These are phyloP conservation scores for Fusarium metavorans DNA, from an alignment of 2,329 filamentous ascomycete species.

Conservation along the genomic window DNA sequence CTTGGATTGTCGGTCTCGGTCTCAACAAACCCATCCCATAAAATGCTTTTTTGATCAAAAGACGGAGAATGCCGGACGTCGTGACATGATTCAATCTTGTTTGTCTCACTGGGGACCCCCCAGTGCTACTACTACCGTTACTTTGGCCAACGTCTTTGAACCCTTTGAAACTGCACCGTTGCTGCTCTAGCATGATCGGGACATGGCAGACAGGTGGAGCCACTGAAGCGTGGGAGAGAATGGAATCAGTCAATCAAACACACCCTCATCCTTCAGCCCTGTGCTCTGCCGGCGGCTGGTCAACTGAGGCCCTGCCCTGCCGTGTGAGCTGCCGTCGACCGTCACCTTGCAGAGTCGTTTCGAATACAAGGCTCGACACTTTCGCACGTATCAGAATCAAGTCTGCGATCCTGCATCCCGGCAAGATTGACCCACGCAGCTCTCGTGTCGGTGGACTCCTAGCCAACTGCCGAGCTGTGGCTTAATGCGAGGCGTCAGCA, in stretches of 20 bases:
- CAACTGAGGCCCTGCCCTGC: slow-evolving; percentile 5
- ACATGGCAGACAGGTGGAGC: background rate
- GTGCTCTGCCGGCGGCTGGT: slow-evolving; percentile 10
- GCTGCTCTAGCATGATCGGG: slow-evolving; percentile 11
- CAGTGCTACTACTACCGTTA: background rate
- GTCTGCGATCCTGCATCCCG: background rate
- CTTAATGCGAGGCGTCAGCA: slow-evolving; percentile 37
- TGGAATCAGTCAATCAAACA: background rate
- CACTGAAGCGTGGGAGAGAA: background rate
- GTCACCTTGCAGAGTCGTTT: slow-evolving; percentile 22
- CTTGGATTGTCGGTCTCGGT: background rate
- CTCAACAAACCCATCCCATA: background rate
- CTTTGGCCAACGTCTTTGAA: slow-evolving; percentile 5
- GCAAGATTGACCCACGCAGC: slow-evolving; percentile 7
- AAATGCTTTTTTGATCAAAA: background rate
- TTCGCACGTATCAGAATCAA: slow-evolving; percentile 21
- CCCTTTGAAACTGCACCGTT: slow-evolving; percentile 6
- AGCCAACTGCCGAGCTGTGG: slow-evolving; percentile 41
- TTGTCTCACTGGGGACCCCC: background rate
- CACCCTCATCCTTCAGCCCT: slow-evolving; percentile 28
- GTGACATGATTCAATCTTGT: slow-evolving; percentile 1
- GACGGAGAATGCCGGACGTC: background rate
- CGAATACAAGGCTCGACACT: slow-evolving; percentile 25
- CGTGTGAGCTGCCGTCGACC: slow-evolving; percentile 19
- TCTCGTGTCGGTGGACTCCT: slow-evolving; percentile 9